phyloP scores from a whole-genome alignment of 2,329 filamentous ascomycete species.

The Aspergillus sclerotialis region DNA sequence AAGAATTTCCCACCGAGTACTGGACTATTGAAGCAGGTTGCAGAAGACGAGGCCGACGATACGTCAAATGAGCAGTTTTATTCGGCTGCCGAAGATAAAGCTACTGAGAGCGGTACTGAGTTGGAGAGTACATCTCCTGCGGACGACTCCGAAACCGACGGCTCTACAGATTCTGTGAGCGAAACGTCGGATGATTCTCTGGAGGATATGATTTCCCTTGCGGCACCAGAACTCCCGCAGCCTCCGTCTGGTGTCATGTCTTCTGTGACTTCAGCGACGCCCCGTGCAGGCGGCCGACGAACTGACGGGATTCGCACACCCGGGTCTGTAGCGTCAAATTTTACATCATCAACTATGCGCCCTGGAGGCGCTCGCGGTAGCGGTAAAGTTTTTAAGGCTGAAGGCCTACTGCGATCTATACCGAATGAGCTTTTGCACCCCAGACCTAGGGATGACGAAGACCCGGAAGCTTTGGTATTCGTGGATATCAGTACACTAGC shows the following conservation, averaged over 20 bases:
- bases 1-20: constrained; percentile 42
- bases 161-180: constrained; percentile 48
- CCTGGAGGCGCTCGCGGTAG: constrained; percentile 62
- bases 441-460: constrained; percentile 74
- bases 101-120: constrained; percentile 35
- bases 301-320: constrained; percentile 73
- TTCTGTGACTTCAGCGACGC: constrained; percentile 72
- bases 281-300: constrained; percentile 63
- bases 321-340: constrained; percentile 81
- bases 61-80: constrained; percentile 87
- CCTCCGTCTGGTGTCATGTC: constrained; percentile 72
- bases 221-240: constrained; percentile 70
- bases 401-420: constrained; percentile 66
- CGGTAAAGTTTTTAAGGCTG: constrained; percentile 76
- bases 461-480: constrained; percentile 78
- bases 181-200: constrained; percentile 85
- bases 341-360: constrained; percentile 75
- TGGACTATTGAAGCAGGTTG: constrained; percentile 53
- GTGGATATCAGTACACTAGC: constrained; percentile 81
- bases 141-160: constrained; percentile 56
- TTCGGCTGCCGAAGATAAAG: constrained; percentile 77
- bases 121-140: constrained; percentile 50
- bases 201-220: constrained; percentile 88
- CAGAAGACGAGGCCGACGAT: constrained; percentile 62
- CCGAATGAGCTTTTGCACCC: constrained; percentile 76